Evolutionary conservation across 2,329 filamentous ascomycete species (phyloP).

Genomic region (Orbilia blumenaviensis): DNA sequence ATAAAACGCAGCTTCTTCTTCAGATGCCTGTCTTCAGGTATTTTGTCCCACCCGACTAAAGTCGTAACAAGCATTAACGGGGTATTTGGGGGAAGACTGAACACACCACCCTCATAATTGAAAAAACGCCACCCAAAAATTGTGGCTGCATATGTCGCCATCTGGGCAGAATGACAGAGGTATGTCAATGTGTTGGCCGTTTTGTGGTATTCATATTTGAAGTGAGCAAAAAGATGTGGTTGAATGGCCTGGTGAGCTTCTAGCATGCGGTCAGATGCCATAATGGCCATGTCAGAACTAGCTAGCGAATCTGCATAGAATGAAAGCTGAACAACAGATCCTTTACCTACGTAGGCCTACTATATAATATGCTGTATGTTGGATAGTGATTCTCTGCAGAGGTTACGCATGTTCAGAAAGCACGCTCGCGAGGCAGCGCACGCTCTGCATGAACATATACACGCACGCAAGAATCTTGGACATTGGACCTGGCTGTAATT

Average conservation of each 20-base stretch:
- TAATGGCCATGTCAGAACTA: slow-evolving; percentile 24
- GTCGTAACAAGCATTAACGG: slow-evolving; percentile 19
- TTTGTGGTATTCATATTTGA: slow-evolving; percentile 28
- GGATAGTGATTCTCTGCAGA: not conserved
- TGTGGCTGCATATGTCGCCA: slow-evolving; percentile 1
- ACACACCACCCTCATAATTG: not conserved
- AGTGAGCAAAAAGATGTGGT: not conserved
- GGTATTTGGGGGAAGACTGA: not conserved
- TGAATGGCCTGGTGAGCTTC: slow-evolving; percentile 13
- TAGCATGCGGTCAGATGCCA: slow-evolving; percentile 29
- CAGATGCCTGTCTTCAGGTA: slow-evolving; percentile 1
- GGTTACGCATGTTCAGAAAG: no score
- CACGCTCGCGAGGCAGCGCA: no score
- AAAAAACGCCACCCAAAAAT: slow-evolving; percentile 23
- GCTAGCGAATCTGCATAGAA: slow-evolving; percentile 22
- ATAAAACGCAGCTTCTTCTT: slow-evolving; percentile 15
- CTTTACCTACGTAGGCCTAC: not conserved
- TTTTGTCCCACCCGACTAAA: slow-evolving; percentile 17
- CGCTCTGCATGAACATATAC: no score
- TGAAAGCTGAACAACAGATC: not conserved
- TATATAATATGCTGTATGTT: no score
- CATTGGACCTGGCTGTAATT: no score
- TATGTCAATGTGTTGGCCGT: slow-evolving; percentile 4
- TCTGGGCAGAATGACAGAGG: slow-evolving; percentile 12
- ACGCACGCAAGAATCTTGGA: no score